phyloP scores from a whole-genome alignment of 805 yeast species.

The Ogataea chonburiensis region DNA sequence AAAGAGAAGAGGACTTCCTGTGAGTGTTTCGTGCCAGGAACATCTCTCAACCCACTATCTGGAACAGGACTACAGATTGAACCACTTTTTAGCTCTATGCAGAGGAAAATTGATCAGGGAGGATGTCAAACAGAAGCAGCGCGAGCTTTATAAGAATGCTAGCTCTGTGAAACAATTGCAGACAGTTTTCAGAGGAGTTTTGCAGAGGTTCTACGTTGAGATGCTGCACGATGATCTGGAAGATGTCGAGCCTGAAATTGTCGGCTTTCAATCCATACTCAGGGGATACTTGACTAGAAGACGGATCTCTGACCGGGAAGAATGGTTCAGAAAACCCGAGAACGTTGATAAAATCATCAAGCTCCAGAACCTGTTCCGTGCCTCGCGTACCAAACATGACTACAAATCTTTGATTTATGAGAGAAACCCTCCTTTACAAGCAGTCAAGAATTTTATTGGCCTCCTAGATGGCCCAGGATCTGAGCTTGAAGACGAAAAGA shows the following conservation, averaged over 20 bases:
- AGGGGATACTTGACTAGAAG: conserved; percentile 49
- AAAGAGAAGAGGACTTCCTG: conserved; percentile 2
- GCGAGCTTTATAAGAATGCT: conserved; percentile 21
- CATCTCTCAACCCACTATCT: conserved; percentile 7
- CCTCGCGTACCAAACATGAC: conserved; percentile 65
- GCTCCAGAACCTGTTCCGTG: conserved; percentile 73
- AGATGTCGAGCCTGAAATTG: conserved; percentile 39
- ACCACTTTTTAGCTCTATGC: conserved; percentile 41
- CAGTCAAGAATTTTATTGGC: conserved; percentile 73
- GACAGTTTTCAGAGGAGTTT: conserved; percentile 60
- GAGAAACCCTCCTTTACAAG: conserved; percentile 74
- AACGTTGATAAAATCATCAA: conserved; percentile 61
- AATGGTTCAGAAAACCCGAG: conserved; percentile 47
- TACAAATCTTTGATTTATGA: conserved; percentile 68
- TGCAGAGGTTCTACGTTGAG: conserved; percentile 57
- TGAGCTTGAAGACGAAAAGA: conserved; percentile 74
- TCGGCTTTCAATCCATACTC: conserved; percentile 51
- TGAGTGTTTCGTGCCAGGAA: conserved; percentile 7
- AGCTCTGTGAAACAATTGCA: conserved; percentile 47
- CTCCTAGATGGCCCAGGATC: conserved; percentile 59
- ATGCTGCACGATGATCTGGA: conserved; percentile 53
- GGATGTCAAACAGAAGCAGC: conserved; percentile 21
- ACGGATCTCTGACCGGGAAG: conserved; percentile 33
- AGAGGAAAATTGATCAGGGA: conserved; percentile 43
- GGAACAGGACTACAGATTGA: conserved; percentile 26